phyloP scores from a whole-genome alignment of 1,284 basidiomycete species.

The Xanthoconium separans region DNA sequence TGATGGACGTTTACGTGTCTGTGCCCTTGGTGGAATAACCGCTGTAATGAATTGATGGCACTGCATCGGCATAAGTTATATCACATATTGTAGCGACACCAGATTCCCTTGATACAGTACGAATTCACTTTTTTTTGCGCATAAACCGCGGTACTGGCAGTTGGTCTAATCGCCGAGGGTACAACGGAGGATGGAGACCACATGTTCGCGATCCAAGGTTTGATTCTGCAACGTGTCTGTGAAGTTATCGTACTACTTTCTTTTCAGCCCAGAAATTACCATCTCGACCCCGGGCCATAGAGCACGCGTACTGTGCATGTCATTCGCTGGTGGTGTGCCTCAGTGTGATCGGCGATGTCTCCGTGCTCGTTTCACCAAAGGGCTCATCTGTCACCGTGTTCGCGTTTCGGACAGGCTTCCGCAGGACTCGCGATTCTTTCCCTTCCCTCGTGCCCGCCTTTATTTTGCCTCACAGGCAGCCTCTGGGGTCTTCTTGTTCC shows the following conservation, averaged over 20 bases:
- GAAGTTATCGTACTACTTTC: constrained; percentile 2
- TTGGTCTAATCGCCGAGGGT: constrained; percentile 11
- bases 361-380: constrained; percentile 15
- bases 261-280: constrained; percentile 8
- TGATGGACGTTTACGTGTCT: constrained; percentile 17
- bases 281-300: constrained; percentile 3
- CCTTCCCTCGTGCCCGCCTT: constrained; percentile 31
- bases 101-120: background rate
- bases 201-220: constrained; percentile 23
- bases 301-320: constrained; percentile 31
- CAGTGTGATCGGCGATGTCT: constrained; percentile 17
- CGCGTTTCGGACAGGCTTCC: constrained; percentile 31
- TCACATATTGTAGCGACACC: constrained; percentile 21
- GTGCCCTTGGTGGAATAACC: background rate
- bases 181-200: constrained; percentile 1
- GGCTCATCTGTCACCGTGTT: constrained; percentile 20
- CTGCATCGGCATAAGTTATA: constrained; percentile 15
- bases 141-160: background rate
- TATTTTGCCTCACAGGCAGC: constrained; percentile 20
- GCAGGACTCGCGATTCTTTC: constrained; percentile 23
- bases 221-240: constrained; percentile 25
- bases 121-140: background rate
- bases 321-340: constrained; percentile 17
- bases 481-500: constrained; percentile 7
- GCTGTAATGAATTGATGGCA: background rate